phyloP scores from a whole-genome alignment of 2,329 filamentous ascomycete genomes.

The Trichocomaceae sp. region DNA sequence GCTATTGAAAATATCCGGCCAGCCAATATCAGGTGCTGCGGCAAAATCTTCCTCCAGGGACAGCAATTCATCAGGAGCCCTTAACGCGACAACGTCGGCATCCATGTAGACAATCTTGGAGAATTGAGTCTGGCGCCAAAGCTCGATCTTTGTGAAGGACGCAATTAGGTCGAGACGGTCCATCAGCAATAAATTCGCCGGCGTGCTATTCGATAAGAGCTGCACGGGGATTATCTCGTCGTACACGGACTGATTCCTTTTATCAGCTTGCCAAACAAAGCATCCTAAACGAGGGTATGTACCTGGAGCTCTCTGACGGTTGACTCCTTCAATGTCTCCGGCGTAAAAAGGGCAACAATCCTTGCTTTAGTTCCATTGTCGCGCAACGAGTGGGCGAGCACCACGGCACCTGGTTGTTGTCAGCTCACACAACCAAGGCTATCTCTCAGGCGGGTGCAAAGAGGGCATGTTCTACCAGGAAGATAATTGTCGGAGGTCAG shows the following conservation, averaged over 20 bases:
- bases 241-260: slow-evolving; percentile 61
- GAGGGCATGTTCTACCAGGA: slow-evolving; percentile 57
- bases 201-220: slow-evolving; percentile 67
- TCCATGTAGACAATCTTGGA: slow-evolving; percentile 91
- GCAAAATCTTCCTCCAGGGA: slow-evolving; percentile 55
- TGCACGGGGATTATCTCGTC: slow-evolving; percentile 83
- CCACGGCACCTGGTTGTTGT: slow-evolving; percentile 64
- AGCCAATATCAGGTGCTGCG: slow-evolving; percentile 88
- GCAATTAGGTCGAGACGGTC: slow-evolving; percentile 82
- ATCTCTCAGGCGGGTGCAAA: neutral
- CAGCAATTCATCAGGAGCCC: slow-evolving; percentile 90
- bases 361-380: slow-evolving; percentile 84
- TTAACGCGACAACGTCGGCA: slow-evolving; percentile 82
- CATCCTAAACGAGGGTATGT: slow-evolving; percentile 4
- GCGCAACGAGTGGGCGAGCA: slow-evolving; percentile 87
- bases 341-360: slow-evolving; percentile 75
- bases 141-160: slow-evolving; percentile 90
- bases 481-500: slow-evolving; percentile 88
- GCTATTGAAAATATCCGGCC: slow-evolving; percentile 98
- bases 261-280: slow-evolving; percentile 9
- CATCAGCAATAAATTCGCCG: slow-evolving; percentile 85
- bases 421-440: neutral
- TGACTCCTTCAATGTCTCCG: slow-evolving; percentile 67
- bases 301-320: slow-evolving; percentile 76
- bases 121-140: slow-evolving; percentile 89